phyloP scores from a whole-genome alignment of 208 protist genomes.

The Spongospora subterranea region DNA sequence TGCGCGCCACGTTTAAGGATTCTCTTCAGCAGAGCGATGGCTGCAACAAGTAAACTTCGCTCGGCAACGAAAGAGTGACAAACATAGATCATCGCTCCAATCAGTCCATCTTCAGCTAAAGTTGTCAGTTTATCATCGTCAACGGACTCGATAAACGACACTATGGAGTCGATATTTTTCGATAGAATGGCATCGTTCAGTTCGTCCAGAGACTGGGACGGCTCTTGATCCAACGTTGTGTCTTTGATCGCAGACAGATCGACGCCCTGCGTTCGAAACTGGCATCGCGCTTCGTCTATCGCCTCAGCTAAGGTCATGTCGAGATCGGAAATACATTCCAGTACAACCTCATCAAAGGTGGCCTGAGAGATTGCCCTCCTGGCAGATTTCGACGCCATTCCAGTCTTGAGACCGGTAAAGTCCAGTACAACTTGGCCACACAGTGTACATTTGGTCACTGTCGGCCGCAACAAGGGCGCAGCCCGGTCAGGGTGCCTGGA shows the following conservation, averaged over 20 bases:
- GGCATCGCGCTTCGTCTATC: constrained; percentile 67
- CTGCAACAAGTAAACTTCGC: not conserved
- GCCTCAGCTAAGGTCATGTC: constrained; percentile 71
- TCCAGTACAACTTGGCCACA: too few species aligned
- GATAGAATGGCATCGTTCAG: not conserved
- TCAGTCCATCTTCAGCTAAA: not conserved
- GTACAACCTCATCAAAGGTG: constrained; percentile 73
- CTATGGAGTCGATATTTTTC: not conserved
- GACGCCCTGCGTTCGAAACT: constrained; percentile 72
- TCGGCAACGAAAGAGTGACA: not conserved
- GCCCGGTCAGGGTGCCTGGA: too few species aligned
- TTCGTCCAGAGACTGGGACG: not conserved
- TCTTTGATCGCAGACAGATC: constrained; percentile 55
- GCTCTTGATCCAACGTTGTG: not conserved
- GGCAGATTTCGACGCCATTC: not conserved
- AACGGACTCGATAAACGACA: not conserved
- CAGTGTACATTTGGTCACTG: too few species aligned
- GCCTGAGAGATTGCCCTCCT: constrained; percentile 71
- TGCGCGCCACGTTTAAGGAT: not conserved
- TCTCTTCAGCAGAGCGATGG: not conserved
- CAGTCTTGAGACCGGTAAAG: too few species aligned
- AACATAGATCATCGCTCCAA: not conserved
- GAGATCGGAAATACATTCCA: constrained; percentile 73
- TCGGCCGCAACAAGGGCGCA: too few species aligned
- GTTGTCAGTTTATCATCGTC: not conserved